phyloP scores from a whole-genome alignment of 345 rosid genomes.

The Psidium friedrichsthalianum region DNA sequence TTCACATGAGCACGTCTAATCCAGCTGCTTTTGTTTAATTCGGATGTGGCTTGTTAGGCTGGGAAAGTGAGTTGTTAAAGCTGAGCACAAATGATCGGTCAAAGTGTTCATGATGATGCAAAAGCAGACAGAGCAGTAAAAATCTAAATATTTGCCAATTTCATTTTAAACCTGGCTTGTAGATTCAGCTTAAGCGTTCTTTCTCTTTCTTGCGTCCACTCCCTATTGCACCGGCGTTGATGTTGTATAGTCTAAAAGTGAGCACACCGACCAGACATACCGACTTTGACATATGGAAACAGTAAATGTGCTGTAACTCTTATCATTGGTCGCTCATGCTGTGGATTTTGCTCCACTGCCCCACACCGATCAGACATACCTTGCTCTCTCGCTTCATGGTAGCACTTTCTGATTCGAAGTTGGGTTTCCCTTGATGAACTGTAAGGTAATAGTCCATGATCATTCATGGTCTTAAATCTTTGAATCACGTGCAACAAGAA shows the following conservation, averaged over 20 bases:
- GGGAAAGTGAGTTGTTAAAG: neutral
- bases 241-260: neutral
- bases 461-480: neutral
- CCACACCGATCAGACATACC: too few relatives aligned
- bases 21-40: neutral
- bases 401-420: too few relatives aligned
- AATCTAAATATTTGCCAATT: neutral
- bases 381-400: neutral
- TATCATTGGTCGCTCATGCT: neutral
- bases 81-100: neutral
- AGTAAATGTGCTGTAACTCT: neutral
- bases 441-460: too few relatives aligned
- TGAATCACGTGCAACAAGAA: neutral
- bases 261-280: neutral
- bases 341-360: neutral
- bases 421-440: too few relatives aligned
- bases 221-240: neutral
- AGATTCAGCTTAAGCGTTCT: neutral
- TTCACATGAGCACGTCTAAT: neutral
- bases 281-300: neutral
- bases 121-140: neutral
- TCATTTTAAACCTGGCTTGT: neutral
- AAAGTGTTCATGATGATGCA: neutral
- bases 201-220: neutral
- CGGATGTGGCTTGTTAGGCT: neutral